phyloP scores from a whole-genome alignment of 1,139 yeast species.

The Suhomyces atakaporum region DNA sequence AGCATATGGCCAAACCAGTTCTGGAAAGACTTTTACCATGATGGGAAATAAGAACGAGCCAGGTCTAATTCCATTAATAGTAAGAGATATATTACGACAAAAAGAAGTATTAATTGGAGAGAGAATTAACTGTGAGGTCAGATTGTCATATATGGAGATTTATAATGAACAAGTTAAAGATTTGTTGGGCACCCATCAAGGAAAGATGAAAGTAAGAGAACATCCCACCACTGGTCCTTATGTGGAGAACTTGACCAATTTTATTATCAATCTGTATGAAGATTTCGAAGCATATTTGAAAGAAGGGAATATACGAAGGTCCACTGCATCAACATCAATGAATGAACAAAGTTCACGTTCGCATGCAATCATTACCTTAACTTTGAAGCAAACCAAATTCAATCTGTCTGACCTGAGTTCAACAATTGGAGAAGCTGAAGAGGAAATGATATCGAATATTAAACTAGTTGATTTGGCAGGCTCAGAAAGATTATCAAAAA shows the following conservation, averaged over 20 bases:
- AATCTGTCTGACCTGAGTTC: conserved; percentile 19
- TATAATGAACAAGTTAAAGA: conserved; percentile 74
- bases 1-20: conserved; percentile 80
- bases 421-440: conserved; percentile 52
- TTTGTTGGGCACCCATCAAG: conserved; percentile 35
- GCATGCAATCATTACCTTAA: conserved; percentile 72
- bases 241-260: conserved; percentile 63
- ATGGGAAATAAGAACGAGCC: conserved; percentile 56
- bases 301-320: conserved; percentile 53
- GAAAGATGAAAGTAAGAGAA: conserved; percentile 55
- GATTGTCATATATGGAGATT: conserved; percentile 66
- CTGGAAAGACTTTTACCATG: conserved; percentile 75
- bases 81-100: conserved; percentile 52
- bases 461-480: conserved; percentile 83
- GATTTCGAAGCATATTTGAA: conserved; percentile 48
- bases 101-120: conserved; percentile 42
- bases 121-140: conserved; percentile 53
- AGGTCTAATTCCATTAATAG: conserved; percentile 64
- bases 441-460: conserved; percentile 56
- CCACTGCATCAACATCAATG: conserved; percentile 71
- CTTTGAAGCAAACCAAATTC: conserved; percentile 57
- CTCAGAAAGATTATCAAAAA: conserved; percentile 65
- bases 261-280: conserved; percentile 39
- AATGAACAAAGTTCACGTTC: conserved; percentile 73
- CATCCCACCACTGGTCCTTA: conserved; percentile 66